Evolutionary conservation across 1,284 basidiomycete species (phyloP), one percentile per base, ranked within the genome.

Genomic region (Ceratobasidium sp.): DNA sequence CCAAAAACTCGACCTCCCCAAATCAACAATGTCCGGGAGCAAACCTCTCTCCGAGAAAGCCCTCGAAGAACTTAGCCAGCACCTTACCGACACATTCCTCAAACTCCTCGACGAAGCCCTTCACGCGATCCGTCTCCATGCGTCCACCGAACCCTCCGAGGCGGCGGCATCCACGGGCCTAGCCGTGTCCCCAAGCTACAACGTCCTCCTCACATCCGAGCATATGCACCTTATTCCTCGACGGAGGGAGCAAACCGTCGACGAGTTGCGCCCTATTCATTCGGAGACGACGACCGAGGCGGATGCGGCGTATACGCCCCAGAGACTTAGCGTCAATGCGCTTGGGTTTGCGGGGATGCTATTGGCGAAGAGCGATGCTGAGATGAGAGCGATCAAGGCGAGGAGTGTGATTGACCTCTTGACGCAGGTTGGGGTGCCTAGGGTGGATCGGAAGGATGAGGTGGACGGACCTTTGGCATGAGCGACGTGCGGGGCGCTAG

Each of bases 341-440:
- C 87, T 96, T 49, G 95, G 93, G n/a, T 96, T 92, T 82, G 92
- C 94, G 15, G 95, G 95, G 1, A 89, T 94, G 90, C 81, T 96
- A 77, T 88, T 97, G 67, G 94, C 94, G 56, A 94, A 92, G 85
- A 94, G 91, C 79, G 89, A 91, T 77, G 86, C 86, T 25, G 93
- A 95, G 85, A 82, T 94, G 66, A 88, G 89, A 76, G 88, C 87
- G 0, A 88, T 95, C 52, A 89, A 89, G 82, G 85, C 84, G 73
- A 89, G 90, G 82, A 87, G 89, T 8, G 84, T 92, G 37, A 85
- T 86, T 15, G 89, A 85, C 77, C 90, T 94, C 54, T 82, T 94
- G 80, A 83, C 84, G 74, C 86, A 85, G 46, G 91, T 93, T 17
- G 91, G 86, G 44, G 82, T 92, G 71, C 71, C 71, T 0, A 65